Percentiles rank a stretch among this genome's conserved stretches.
These are phyloP conservation scores for Tolypocladium ophioglossoides DNA, from an alignment of 2,329 filamentous ascomycete genomes.

Conservation along the genomic window DNA sequence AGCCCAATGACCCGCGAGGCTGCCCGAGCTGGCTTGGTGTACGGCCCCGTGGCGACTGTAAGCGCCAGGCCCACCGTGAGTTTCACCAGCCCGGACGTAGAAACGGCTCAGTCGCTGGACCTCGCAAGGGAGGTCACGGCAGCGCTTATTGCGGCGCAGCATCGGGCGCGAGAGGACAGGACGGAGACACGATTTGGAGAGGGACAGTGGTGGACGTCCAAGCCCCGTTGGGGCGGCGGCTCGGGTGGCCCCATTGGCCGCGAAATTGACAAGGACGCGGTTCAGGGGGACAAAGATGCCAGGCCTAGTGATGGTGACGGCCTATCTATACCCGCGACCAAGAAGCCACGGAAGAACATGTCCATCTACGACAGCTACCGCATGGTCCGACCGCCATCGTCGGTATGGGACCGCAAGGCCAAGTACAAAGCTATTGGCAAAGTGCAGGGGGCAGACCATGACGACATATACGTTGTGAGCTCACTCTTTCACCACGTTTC, in stretches of 20 bases:
- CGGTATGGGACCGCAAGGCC: constrained; percentile 50
- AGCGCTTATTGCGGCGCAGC: constrained; percentile 52
- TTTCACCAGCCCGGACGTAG: constrained; percentile 33
- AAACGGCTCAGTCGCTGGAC: constrained; percentile 50
- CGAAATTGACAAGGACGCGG: constrained; percentile 40
- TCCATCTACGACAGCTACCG: constrained; percentile 54
- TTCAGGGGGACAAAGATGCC: constrained; percentile 36
- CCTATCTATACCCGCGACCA: constrained; percentile 17
- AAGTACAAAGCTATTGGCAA: constrained; percentile 48
- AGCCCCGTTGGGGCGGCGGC: constrained; percentile 53
- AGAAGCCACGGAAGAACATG: constrained; percentile 43
- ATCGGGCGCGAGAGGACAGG: constrained; percentile 47
- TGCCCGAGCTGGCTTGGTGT: constrained; percentile 46
- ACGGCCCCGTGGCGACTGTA: constrained; percentile 51
- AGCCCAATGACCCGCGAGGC: constrained; percentile 48
- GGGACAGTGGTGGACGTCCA: constrained; percentile 50
- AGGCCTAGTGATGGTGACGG: constrained; percentile 15
- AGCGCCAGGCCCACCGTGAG: constrained; percentile 44
- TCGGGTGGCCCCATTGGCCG: constrained; percentile 51
- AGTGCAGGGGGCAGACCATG: constrained; percentile 33
- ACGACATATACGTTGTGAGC: constrained; percentile 53
- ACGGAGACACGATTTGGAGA: constrained; percentile 46
- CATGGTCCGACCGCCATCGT: constrained; percentile 46
- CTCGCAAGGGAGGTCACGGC: constrained; percentile 51
- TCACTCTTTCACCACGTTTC: constrained; percentile 52